Percentiles rank a stretch among this genome's conserved stretches.
These are phyloP conservation scores for Colletotrichum brevisporum DNA, from an alignment of 2,329 filamentous ascomycete genomes.

Conservation along the genomic window DNA sequence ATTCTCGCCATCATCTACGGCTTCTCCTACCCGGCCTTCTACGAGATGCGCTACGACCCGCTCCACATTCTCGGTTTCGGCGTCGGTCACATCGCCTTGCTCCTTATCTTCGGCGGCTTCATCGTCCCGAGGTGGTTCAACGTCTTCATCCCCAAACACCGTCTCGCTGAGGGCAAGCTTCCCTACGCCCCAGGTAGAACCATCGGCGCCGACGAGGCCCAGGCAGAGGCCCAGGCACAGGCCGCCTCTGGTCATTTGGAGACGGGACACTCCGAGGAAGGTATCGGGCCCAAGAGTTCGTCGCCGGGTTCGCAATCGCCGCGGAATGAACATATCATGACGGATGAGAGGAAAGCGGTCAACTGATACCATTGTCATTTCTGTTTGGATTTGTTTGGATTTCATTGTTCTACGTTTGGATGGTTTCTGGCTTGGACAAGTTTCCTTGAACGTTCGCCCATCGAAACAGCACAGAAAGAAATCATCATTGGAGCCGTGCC, in stretches of 20 bases:
- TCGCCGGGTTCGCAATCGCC: constrained; percentile 13
- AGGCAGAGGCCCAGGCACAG: constrained; percentile 40
- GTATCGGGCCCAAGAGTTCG: constrained; percentile 8
- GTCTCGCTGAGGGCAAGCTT: constrained; percentile 61
- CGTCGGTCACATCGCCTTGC: constrained; percentile 61
- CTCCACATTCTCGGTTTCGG: constrained; percentile 65
- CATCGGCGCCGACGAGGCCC: constrained; percentile 37
- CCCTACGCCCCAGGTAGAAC: constrained; percentile 42
- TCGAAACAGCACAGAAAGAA: background rate
- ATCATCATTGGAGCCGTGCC: constrained; percentile 4
- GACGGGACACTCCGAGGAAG: constrained; percentile 20
- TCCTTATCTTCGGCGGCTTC: constrained; percentile 63
- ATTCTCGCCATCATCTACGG: constrained; percentile 66
- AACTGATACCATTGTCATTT: background rate
- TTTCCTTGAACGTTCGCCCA: background rate
- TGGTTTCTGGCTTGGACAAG: background rate
- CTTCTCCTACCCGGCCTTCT: constrained; percentile 66
- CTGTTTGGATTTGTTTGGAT: background rate
- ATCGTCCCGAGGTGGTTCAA: constrained; percentile 68
- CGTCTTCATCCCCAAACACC: constrained; percentile 62
- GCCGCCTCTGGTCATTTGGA: constrained; percentile 25
- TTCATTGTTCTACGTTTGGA: background rate
- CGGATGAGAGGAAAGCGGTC: constrained; percentile 7
- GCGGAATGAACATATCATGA: constrained; percentile 11
- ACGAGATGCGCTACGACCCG: constrained; percentile 62